A percentile compares a stretch with the other conserved stretches of the same genome.
Evolutionary conservation across 2,329 filamentous ascomycete genomes (phyloP).

Genomic region (Erysiphe pulchra): DNA sequence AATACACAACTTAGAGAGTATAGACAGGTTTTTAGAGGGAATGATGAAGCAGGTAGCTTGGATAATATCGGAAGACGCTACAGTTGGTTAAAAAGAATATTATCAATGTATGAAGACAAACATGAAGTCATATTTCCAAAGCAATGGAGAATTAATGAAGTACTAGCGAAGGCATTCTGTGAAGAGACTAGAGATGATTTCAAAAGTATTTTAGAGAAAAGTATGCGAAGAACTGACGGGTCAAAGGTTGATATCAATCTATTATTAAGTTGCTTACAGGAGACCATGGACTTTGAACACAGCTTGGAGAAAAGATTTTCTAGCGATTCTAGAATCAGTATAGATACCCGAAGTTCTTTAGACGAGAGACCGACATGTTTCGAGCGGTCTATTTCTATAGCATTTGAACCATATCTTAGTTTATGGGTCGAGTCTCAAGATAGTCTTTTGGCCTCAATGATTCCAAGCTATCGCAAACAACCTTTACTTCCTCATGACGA

Average conservation of each 20-base stretch:
- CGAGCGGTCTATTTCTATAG: conserved; percentile 77
- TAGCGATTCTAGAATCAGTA: conserved; percentile 46
- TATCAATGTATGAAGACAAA: conserved; percentile 88
- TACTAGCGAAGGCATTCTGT: conserved; percentile 75
- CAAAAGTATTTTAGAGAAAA: conserved; percentile 71
- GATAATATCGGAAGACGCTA: conserved; percentile 93
- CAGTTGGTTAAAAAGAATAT: conserved; percentile 85
- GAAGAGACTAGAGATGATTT: conserved; percentile 91
- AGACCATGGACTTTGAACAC: conserved; percentile 93
- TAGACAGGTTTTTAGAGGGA: conserved; percentile 80
- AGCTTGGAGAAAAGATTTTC: conserved; percentile 65
- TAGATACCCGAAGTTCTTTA: conserved; percentile 64
- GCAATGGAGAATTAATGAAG: conserved; percentile 75
- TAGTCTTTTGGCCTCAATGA: conserved; percentile 56
- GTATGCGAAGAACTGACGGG: conserved; percentile 54
- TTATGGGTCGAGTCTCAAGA: conserved; percentile 95
- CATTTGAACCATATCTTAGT: conserved; percentile 90
- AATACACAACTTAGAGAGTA: conserved; percentile 94
- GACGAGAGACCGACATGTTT: conserved; percentile 58
- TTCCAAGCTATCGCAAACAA: conserved; percentile 69
- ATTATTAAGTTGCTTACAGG: conserved; percentile 67
- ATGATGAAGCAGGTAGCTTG: conserved; percentile 82
- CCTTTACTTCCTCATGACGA: conserved; percentile 62
- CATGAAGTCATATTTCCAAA: conserved; percentile 69
- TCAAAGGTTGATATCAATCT: conserved; percentile 73